Evolutionary conservation across 768 basidiomycete genomes (phyloP).

Genomic region (Boletellus sp.): DNA sequence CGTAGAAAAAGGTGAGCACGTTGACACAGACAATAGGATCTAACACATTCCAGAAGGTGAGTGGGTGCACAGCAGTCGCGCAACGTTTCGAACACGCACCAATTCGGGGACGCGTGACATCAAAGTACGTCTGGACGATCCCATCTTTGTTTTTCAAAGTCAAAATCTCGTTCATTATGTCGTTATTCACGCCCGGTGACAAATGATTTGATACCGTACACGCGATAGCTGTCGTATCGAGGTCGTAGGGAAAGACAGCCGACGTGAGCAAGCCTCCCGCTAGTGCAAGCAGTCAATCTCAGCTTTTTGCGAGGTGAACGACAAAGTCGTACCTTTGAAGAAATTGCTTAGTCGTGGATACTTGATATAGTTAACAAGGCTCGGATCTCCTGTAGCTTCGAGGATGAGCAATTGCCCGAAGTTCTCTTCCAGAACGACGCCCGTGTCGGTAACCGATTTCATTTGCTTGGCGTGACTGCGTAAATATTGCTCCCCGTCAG

Average conservation of each 20-base stretch:
- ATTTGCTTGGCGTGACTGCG: slow-evolving; percentile 9
- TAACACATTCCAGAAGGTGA: background rate
- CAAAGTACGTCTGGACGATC: slow-evolving; percentile 21
- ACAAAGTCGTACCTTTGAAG: slow-evolving; percentile 11
- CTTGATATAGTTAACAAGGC: slow-evolving; percentile 16
- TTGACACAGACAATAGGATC: slow-evolving; percentile 21
- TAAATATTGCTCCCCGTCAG: slow-evolving; percentile 14
- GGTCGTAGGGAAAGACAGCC: slow-evolving; percentile 11
- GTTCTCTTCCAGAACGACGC: slow-evolving; percentile 17
- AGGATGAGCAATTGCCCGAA: slow-evolving; percentile 21
- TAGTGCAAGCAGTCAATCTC: slow-evolving; percentile 2
- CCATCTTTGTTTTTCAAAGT: slow-evolving; percentile 14
- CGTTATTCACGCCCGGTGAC: slow-evolving; percentile 13
- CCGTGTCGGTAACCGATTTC: slow-evolving; percentile 17
- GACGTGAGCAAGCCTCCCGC: slow-evolving; percentile 9
- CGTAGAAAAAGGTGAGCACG: slow-evolving; percentile 18
- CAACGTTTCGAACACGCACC: slow-evolving; percentile 5
- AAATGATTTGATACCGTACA: slow-evolving; percentile 16
- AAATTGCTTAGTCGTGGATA: slow-evolving; percentile 21
- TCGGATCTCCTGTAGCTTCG: slow-evolving; percentile 13
- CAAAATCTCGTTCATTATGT: slow-evolving; percentile 21
- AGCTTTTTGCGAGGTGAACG: background rate
- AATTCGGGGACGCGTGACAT: slow-evolving; percentile 17
- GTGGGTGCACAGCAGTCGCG: background rate
- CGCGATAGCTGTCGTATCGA: slow-evolving; percentile 18